Percentiles rank a stretch among this genome's conserved stretches.
Conservation (phyloP, 1,284 basidiomycete species). For the Cutaneotrichosporon cyanovorans region DNA sequence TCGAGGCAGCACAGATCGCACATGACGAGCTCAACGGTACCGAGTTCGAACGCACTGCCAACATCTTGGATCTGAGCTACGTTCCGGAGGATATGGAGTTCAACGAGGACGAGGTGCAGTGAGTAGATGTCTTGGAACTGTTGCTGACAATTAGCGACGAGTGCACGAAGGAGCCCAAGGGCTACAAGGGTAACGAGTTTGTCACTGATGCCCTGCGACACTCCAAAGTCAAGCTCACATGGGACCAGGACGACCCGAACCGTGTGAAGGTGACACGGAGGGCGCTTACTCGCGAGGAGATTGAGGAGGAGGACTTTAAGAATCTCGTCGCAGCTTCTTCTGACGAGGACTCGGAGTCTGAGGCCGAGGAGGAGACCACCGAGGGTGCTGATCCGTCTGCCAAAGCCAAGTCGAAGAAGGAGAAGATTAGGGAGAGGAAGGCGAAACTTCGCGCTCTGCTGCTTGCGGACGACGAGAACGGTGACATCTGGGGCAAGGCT, state of each 20-base stretch:
- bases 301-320: slow-evolving; percentile 80
- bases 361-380: slow-evolving; percentile 41
- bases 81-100: slow-evolving; percentile 91
- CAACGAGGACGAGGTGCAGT: slow-evolving; percentile 65
- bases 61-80: slow-evolving; percentile 89
- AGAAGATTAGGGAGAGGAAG: slow-evolving; percentile 45
- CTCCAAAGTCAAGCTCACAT: slow-evolving; percentile 94
- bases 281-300: slow-evolving; percentile 67
- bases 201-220: slow-evolving; percentile 95
- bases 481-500: slow-evolving; percentile 62
- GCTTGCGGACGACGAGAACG: slow-evolving; percentile 52
- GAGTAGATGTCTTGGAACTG: slow-evolving; percentile 15
- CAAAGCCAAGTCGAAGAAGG: slow-evolving; percentile 46
- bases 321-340: slow-evolving; percentile 73
- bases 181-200: slow-evolving; percentile 83
- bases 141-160: slow-evolving; percentile 59
- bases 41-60: slow-evolving; percentile 94
- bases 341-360: slow-evolving; percentile 46
- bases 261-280: slow-evolving; percentile 73
- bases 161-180: slow-evolving; percentile 58
- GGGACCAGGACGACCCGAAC: slow-evolving; percentile 96
- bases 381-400: slow-evolving; percentile 13
- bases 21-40: slow-evolving; percentile 86
- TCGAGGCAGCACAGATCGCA: slow-evolving; percentile 69
- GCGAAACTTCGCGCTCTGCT: slow-evolving; percentile 64